Evolutionary conservation across 805 yeast genomes (phyloP).

Genomic region (Metschnikowia vanudenii): DNA sequence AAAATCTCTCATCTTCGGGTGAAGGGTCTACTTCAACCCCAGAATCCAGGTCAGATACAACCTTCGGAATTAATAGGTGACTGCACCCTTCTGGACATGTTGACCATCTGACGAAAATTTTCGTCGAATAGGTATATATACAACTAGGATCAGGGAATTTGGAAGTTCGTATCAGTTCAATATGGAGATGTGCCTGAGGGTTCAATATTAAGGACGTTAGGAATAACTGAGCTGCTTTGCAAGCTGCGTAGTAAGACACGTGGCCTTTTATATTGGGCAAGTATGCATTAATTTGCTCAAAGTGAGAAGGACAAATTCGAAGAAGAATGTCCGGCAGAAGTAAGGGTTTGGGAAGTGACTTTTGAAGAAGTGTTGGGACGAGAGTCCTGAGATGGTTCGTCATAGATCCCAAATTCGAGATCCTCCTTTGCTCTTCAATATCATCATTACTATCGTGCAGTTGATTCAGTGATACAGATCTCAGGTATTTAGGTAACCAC

Average conservation of each 20-base stretch:
- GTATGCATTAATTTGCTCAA: slow-evolving; percentile 42
- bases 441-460: background rate
- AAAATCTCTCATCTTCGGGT: slow-evolving; percentile 13
- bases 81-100: slow-evolving; percentile 54
- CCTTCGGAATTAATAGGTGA: slow-evolving; percentile 32
- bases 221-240: slow-evolving; percentile 55
- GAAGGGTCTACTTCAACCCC: background rate
- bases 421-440: slow-evolving; percentile 26
- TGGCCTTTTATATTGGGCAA: slow-evolving; percentile 58
- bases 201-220: slow-evolving; percentile 55
- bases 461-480: slow-evolving; percentile 1
- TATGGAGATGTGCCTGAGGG: slow-evolving; percentile 52
- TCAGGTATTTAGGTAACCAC: background rate
- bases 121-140: slow-evolving; percentile 44
- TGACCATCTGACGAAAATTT: slow-evolving; percentile 54
- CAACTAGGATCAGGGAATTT: slow-evolving; percentile 26
- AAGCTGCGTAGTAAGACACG: slow-evolving; percentile 52
- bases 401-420: slow-evolving; percentile 55
- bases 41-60: background rate
- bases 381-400: slow-evolving; percentile 45
- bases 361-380: slow-evolving; percentile 51
- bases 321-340: slow-evolving; percentile 49
- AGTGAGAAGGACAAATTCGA: slow-evolving; percentile 55
- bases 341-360: slow-evolving; percentile 42
- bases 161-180: slow-evolving; percentile 42